phyloP scores from a whole-genome alignment of 2,329 filamentous ascomycete species.

The Pseudopyrenochaeta lycopersici region DNA sequence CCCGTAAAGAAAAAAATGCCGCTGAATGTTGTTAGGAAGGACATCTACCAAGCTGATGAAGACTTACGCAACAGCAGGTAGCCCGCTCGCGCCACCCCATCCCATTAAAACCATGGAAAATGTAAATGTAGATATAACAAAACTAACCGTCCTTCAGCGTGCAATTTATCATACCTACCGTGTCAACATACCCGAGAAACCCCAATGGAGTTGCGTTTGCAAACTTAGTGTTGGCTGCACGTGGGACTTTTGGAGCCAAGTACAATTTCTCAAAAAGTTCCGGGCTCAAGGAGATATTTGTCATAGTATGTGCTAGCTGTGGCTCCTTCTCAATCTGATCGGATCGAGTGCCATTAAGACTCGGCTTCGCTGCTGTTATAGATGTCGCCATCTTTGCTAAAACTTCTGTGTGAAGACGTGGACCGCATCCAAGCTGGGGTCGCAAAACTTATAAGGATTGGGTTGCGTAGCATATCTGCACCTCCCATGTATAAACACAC shows the following conservation, averaged over 20 bases:
- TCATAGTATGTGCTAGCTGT: slow-evolving; percentile 29
- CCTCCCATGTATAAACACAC: too few species aligned
- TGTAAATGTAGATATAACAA: slow-evolving; percentile 52
- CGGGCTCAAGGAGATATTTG: slow-evolving; percentile 37
- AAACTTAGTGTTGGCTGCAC: slow-evolving; percentile 24
- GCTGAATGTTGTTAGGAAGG: slow-evolving; percentile 10
- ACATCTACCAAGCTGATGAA: neutral
- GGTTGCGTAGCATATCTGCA: neutral
- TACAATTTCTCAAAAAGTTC: slow-evolving; percentile 43
- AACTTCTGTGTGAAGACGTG: neutral
- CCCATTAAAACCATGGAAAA: slow-evolving; percentile 53
- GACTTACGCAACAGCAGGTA: slow-evolving; percentile 45
- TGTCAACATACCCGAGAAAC: slow-evolving; percentile 33
- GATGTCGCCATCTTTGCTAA: slow-evolving; percentile 5
- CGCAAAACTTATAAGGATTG: neutral
- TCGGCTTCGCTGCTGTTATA: neutral
- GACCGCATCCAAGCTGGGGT: neutral
- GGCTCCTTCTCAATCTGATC: slow-evolving; percentile 31
- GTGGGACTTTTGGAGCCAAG: slow-evolving; percentile 34
- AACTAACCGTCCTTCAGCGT: slow-evolving; percentile 20
- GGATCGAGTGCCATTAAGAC: slow-evolving; percentile 10
- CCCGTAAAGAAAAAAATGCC: slow-evolving; percentile 57
- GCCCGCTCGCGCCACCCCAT: slow-evolving; percentile 49
- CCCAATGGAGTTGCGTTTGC: slow-evolving; percentile 41
- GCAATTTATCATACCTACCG: too few species aligned